These are phyloP conservation scores for Vachellia pachyceras DNA, from an alignment of 306 rosid genomes.

Conservation along the genomic window DNA sequence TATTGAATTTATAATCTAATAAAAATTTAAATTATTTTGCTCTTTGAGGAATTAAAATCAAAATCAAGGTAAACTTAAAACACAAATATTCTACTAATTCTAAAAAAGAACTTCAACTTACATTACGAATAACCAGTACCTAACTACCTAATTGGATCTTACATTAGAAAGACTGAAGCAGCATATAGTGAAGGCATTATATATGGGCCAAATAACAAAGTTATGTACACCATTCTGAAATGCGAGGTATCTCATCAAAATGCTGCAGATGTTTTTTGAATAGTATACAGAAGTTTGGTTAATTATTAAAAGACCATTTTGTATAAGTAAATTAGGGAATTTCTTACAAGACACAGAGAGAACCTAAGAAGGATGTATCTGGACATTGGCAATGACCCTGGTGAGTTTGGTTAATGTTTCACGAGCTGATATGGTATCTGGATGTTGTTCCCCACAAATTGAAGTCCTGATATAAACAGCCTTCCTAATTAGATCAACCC, in stretches of 20 bases:
- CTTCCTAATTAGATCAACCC: slow-evolving; percentile 84
- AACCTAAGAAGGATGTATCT: slow-evolving; percentile 68
- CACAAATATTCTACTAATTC: no score
- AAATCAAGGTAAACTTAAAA: no score
- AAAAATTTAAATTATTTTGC: no score
- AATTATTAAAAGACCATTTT: slow-evolving; percentile 48
- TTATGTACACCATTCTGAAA: slow-evolving; percentile 6
- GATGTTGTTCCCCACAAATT: slow-evolving; percentile 88
- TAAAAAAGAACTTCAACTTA: neutral
- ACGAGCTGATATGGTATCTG: slow-evolving; percentile 76
- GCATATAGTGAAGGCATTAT: neutral
- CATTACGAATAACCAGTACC: neutral
- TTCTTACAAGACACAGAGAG: slow-evolving; percentile 52
- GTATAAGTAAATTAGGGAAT: slow-evolving; percentile 47
- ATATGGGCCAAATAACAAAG: neutral
- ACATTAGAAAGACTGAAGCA: neutral
- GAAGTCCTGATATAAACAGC: slow-evolving; percentile 83
- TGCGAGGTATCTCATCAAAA: slow-evolving; percentile 31
- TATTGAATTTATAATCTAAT: no score
- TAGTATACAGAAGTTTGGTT: slow-evolving; percentile 57
- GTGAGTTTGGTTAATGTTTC: slow-evolving; percentile 82
- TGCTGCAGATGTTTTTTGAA: slow-evolving; percentile 42
- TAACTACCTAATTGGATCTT: neutral
- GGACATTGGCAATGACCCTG: slow-evolving; percentile 76
- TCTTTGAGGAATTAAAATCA: no score